Base-by-base conservation (phyloP, 2,329 filamentous ascomycete species). In the Clonostachys chloroleuca region DNA sequence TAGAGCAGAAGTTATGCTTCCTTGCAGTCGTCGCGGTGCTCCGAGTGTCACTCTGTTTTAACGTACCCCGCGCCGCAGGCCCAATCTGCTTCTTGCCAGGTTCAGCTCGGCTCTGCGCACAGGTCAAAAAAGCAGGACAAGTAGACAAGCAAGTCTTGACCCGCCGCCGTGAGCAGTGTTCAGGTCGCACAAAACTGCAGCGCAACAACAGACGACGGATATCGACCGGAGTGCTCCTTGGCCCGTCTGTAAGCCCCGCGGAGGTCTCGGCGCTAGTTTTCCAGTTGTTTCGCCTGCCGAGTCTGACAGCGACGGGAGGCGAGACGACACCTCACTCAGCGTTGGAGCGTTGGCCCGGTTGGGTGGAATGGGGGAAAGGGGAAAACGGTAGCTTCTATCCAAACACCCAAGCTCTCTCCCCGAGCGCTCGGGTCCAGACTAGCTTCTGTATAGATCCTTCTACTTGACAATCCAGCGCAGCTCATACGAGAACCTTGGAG, bases 111-210 rank as follows among this genome's bases (percentile, higher is more conserved):
- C 36, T 39, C 36, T 18, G 17, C 36, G 17, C 36, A 39, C 12
- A 39, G 36, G 14, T 18, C 14, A 39, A 8, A 39, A 8, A 39
- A 12, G 17, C 36, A n/a, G 14, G 12, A 39, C 14, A 18, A n/a
- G 36, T 39, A 18, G 24, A 10, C 24, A 30, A 30, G 24, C 24
- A 30, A 30, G 24, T 30, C 24, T 30, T 30, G 24, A 34, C 41
- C 30, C 33, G 30, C 24, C 34, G 33, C 42, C 18, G 47, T 34
- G 46, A 34, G 17, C 18, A 41, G 35, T 39, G 14, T 45, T 40
- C 46, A 44, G 48, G 55, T 57, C 39, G 45, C 51, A 57, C 55
- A 49, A 50, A 43, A 34, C 51, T 57, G 54, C 54, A 48, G 51
- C 50, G 47, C 54, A 48, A 55, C 50, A 49, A 51, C 50, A 47